These are phyloP conservation scores for Lathyrus tuberosus DNA, from an alignment of 306 rosid genomes.

Conservation along the genomic window DNA sequence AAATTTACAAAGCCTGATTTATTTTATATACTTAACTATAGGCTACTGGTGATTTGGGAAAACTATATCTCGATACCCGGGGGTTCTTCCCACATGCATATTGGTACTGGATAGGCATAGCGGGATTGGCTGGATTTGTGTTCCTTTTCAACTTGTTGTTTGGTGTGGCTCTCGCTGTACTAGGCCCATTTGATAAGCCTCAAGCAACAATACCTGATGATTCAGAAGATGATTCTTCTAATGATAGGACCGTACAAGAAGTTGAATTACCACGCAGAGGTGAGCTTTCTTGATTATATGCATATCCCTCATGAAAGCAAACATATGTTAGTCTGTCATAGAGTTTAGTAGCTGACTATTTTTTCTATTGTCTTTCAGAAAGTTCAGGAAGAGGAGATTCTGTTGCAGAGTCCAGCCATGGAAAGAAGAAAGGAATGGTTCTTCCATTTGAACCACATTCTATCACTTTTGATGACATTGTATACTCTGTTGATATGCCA, in stretches of 20 bases:
- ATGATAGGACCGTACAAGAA: background rate
- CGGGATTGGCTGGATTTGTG: constrained; percentile 42
- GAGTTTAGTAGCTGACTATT: constrained; percentile 15
- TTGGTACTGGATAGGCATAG: constrained; percentile 66
- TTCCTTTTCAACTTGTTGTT: constrained; percentile 39
- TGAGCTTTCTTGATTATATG: constrained; percentile 29
- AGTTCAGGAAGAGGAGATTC: constrained; percentile 30
- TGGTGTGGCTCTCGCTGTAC: constrained; percentile 38
- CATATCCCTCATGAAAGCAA: background rate
- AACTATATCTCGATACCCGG: constrained; percentile 30
- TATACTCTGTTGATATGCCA: too few relatives aligned
- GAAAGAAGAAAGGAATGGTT: too few relatives aligned
- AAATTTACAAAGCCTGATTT: background rate
- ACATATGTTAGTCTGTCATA: background rate
- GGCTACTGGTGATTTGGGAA: constrained; percentile 33
- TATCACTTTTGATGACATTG: too few relatives aligned
- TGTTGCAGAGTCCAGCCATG: constrained; percentile 41
- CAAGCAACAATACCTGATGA: constrained; percentile 40
- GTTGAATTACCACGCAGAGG: constrained; percentile 49
- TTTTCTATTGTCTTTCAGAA: constrained; percentile 41
- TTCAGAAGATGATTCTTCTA: constrained; percentile 16
- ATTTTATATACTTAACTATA: constrained; percentile 6
- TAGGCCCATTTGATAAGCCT: constrained; percentile 52
- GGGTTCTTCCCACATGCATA: constrained; percentile 45
- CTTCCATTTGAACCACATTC: too few relatives aligned